Evolutionary conservation across 2,329 filamentous ascomycete species (phyloP), one percentile per base, ranked within the genome.

Genomic region (Macrophomina tecta): DNA sequence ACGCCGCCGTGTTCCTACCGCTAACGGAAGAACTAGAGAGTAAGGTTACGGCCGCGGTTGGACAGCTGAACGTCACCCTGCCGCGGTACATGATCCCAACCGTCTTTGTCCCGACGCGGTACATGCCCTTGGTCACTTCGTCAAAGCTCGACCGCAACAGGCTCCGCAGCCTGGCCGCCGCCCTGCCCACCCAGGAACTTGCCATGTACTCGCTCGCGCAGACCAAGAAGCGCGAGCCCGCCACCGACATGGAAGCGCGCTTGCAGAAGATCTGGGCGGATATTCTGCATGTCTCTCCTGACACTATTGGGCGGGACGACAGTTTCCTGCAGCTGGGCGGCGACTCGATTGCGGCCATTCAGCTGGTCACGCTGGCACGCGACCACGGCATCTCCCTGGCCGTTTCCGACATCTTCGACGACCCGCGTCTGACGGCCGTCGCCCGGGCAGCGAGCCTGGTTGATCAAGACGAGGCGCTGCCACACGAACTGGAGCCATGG

Each of bases 341-440:
- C 32, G 82, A 83, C 67, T 83, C 81, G 0, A 79, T 83, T 68
- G 78, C 78, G n/a, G 82, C 82, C 5, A 83, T 84, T 80, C 86
- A 85, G 72, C 77, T 89, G 0, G 87, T 88, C 0, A 81, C 84
- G 11, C 83, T 84, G 64, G 82, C 85, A 2, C 79, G 86, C 23
- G 76, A 79, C 1, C 80, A 82, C 32, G 82, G 82, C 0, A 73
- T 86, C 63, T 76, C 79, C 11, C 71, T 89, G 28, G 85, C 81
- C 1, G 87, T 89, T 1, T 83, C 84, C 2, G 81, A 86, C 36
- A 84, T 88, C 65, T 88, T 89, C 77, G 76, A 75, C 12, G 42
- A 45, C 42, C 42, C 42, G 42, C 42, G 42, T 16, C 42, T 45
- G 42, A 45, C 16, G 42, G 42, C 42, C 42, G 42, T 45, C 7